Evolutionary conservation across 768 basidiomycete genomes (phyloP).

Genomic region (Lyophyllum decastes): DNA sequence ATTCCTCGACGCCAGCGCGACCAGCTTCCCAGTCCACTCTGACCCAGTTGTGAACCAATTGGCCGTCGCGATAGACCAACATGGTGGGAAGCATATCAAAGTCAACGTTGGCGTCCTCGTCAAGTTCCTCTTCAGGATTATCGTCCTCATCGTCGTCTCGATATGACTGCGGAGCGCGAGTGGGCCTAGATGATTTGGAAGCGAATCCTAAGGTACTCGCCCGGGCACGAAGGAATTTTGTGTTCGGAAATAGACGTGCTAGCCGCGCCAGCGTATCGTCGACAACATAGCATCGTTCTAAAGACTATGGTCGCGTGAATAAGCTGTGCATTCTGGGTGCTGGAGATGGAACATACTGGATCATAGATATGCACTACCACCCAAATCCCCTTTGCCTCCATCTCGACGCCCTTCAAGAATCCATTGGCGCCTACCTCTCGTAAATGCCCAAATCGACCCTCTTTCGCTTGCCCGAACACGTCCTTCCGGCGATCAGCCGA

Average conservation of each 20-base stretch:
- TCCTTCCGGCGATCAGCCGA: constrained; percentile 35
- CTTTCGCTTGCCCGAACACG: constrained; percentile 47
- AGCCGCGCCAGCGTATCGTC: constrained; percentile 70
- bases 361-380: constrained; percentile 88
- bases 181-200: constrained; percentile 20
- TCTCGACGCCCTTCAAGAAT: constrained; percentile 74
- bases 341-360: constrained; percentile 49
- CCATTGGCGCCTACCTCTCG: constrained; percentile 77
- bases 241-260: constrained; percentile 67
- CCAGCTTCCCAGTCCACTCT: constrained; percentile 87
- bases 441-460: constrained; percentile 73
- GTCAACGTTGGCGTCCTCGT: constrained; percentile 66
- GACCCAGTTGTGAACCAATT: constrained; percentile 88
- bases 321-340: background rate
- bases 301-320: constrained; percentile 45
- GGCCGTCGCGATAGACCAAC: constrained; percentile 76
- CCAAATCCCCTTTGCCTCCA: constrained; percentile 69
- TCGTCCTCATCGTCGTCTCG: constrained; percentile 23
- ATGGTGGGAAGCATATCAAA: constrained; percentile 80
- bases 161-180: constrained; percentile 28
- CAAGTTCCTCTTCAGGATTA: constrained; percentile 37
- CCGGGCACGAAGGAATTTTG: constrained; percentile 83
- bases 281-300: constrained; percentile 72
- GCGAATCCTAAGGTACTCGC: constrained; percentile 78
- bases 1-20: constrained; percentile 63